These are phyloP conservation scores for Leersia perrieri DNA, from an alignment of 176 grass and related monocot genomes.

Conservation along the genomic window DNA sequence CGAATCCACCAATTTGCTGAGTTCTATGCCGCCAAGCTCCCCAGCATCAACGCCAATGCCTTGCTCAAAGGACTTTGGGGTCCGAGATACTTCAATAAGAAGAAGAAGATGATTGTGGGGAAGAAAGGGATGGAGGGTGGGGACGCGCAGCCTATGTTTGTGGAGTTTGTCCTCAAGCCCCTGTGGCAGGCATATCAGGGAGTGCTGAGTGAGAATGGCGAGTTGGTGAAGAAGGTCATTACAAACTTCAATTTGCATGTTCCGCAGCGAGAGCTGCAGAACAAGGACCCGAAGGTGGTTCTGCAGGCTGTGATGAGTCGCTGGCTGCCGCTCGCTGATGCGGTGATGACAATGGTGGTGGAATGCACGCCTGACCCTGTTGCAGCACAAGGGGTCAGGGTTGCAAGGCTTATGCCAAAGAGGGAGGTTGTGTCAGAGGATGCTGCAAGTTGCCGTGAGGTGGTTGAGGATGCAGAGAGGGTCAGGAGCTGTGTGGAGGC, in stretches of 20 bases:
- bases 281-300: conserved; percentile 60
- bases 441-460: conserved; percentile 18
- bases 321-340: conserved; percentile 74
- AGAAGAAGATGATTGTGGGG: conserved; percentile 69
- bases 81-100: conserved; percentile 58
- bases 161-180: conserved; percentile 67
- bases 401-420: conserved; percentile 59
- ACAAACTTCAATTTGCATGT: conserved; percentile 52
- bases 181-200: conserved; percentile 65
- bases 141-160: conserved; percentile 84
- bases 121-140: conserved; percentile 59
- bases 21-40: conserved; percentile 53
- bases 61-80: conserved; percentile 87
- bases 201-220: conserved; percentile 44
- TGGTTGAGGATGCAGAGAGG: conserved; percentile 56
- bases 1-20: conserved; percentile 64
- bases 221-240: conserved; percentile 46
- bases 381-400: conserved; percentile 54
- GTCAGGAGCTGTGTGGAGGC: conserved; percentile 67
- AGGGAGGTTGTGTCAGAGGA: conserved; percentile 45
- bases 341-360: conserved; percentile 73
- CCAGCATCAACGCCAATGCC: conserved; percentile 31
- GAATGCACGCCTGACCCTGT: conserved; percentile 79
- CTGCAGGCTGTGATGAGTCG: conserved; percentile 78
- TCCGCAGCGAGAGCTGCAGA: conserved; percentile 56